A percentile compares a stretch with the other conserved stretches of the same genome.
These are phyloP conservation scores for Candida boidinii DNA, from an alignment of 805 yeast species.

Conservation along the genomic window DNA sequence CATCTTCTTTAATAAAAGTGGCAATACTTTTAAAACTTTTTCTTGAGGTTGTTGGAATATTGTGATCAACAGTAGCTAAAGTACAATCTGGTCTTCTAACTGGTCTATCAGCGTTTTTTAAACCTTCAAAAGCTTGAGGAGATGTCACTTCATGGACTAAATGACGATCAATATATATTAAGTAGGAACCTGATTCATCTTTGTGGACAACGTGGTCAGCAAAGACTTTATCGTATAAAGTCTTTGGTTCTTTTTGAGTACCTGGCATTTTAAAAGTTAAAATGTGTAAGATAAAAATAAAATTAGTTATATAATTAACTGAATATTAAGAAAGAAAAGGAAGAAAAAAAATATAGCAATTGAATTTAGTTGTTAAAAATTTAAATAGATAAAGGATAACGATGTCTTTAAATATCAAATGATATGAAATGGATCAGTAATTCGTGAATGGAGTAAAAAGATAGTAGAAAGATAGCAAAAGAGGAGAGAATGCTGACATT, in stretches of 20 bases:
- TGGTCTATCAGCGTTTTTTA: slow-evolving; percentile 74
- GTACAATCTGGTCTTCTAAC: slow-evolving; percentile 93
- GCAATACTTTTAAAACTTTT: slow-evolving; percentile 61
- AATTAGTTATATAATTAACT: too few relatives aligned
- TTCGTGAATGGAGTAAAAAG: too few relatives aligned
- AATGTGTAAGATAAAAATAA: too few relatives aligned
- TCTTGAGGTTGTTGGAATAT: slow-evolving; percentile 93
- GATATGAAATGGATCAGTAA: too few relatives aligned
- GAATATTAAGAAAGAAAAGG: too few relatives aligned
- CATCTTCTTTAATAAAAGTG: slow-evolving; percentile 81
- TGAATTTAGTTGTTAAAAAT: too few relatives aligned
- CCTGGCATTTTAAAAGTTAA: slow-evolving; percentile 26
- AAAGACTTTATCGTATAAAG: slow-evolving; percentile 94
- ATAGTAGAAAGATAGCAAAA: too few relatives aligned
- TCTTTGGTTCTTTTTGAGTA: slow-evolving; percentile 39
- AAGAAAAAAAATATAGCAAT: too few relatives aligned
- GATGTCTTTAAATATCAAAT: too few relatives aligned
- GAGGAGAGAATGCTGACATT: too few relatives aligned
- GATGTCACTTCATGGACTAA: slow-evolving; percentile 98
- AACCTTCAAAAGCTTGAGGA: slow-evolving; percentile 98
- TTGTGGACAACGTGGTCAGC: slow-evolving; percentile 88
- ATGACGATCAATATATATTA: slow-evolving; percentile 93
- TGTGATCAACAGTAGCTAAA: slow-evolving; percentile 92
- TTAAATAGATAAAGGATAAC: too few relatives aligned
- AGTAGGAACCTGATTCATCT: slow-evolving; percentile 79